Percentiles rank a stretch among this genome's conserved stretches.
Evolutionary conservation across 2,329 filamentous ascomycete species (phyloP).

Genomic region (Metarhizium anisopliae): DNA sequence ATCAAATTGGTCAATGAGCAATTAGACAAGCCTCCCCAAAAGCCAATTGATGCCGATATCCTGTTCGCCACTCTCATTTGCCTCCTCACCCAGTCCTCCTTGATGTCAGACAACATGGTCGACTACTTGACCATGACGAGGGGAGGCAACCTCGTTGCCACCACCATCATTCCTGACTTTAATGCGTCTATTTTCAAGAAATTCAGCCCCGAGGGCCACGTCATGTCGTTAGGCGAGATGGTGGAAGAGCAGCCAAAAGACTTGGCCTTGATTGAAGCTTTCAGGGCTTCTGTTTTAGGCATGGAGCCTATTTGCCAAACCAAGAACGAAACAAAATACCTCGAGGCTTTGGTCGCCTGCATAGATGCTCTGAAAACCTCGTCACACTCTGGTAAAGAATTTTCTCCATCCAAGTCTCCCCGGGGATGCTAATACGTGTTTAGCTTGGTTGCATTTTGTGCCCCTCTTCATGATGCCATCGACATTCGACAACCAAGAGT

Average conservation of each 20-base stretch:
- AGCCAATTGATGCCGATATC: too few relatives aligned
- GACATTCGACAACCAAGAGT: background rate
- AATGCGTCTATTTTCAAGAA: slow-evolving; percentile 13
- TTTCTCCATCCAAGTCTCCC: background rate
- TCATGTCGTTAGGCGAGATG: slow-evolving; percentile 12
- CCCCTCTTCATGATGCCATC: background rate
- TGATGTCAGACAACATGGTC: slow-evolving; percentile 28
- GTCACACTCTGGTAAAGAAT: slow-evolving; percentile 11
- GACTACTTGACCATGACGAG: slow-evolving; percentile 28
- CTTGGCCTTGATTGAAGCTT: slow-evolving; percentile 10
- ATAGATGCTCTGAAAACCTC: slow-evolving; percentile 9
- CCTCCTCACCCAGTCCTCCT: slow-evolving; percentile 25
- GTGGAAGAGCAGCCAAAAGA: slow-evolving; percentile 16
- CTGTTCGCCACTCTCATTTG: slow-evolving; percentile 18
- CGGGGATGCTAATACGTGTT: background rate
- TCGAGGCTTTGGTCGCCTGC: slow-evolving; percentile 9
- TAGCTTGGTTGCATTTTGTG: background rate
- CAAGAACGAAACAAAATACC: slow-evolving; percentile 12
- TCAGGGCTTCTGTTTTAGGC: slow-evolving; percentile 10
- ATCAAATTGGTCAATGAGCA: too few relatives aligned
- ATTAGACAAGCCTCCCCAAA: too few relatives aligned
- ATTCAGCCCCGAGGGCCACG: slow-evolving; percentile 18
- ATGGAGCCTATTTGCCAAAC: slow-evolving; percentile 13
- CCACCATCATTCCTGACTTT: slow-evolving; percentile 14
- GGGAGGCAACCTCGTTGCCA: slow-evolving; percentile 18